Conservation (phyloP, 2,329 filamentous ascomycete genomes). For the Penicillium occitanis region DNA sequence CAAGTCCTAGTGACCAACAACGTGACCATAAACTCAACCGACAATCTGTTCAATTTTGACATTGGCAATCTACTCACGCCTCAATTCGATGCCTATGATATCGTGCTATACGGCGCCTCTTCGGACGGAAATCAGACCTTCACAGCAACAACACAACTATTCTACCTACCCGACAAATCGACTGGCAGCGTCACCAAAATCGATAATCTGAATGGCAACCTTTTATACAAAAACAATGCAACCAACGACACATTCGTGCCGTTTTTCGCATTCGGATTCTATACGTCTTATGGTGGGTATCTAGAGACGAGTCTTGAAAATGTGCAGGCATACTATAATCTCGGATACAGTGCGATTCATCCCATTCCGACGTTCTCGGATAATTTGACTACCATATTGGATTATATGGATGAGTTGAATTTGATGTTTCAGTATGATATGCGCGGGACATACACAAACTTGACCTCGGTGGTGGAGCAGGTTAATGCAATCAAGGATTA, state of each 20-base stretch:
- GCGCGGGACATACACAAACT: constrained; percentile 19
- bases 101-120: constrained; percentile 12
- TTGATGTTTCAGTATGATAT: constrained; percentile 22
- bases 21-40: constrained; percentile 16
- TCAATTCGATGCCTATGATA: constrained; percentile 14
- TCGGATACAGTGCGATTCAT: constrained; percentile 20
- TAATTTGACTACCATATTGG: constrained; percentile 17
- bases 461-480: constrained; percentile 16
- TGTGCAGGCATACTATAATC: constrained; percentile 19
- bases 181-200: constrained; percentile 20
- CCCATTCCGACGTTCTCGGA: constrained; percentile 17
- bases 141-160: constrained; percentile 18
- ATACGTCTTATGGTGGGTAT: constrained; percentile 19
- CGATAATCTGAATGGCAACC: constrained; percentile 19
- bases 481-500: constrained; percentile 17
- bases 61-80: constrained; percentile 8
- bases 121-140: constrained; percentile 16
- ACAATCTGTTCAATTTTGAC: constrained; percentile 18
- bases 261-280: constrained; percentile 20
- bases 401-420: constrained; percentile 21
- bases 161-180: constrained; percentile 17
- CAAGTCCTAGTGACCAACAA: constrained; percentile 9
- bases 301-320: constrained; percentile 17
- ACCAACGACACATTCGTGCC: constrained; percentile 15
- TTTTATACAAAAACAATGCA: constrained; percentile 15